Percentiles rank a stretch among this genome's conserved stretches.
These are phyloP conservation scores for Psilocybe cubensis DNA, from an alignment of 768 basidiomycete genomes.

Conservation along the genomic window DNA sequence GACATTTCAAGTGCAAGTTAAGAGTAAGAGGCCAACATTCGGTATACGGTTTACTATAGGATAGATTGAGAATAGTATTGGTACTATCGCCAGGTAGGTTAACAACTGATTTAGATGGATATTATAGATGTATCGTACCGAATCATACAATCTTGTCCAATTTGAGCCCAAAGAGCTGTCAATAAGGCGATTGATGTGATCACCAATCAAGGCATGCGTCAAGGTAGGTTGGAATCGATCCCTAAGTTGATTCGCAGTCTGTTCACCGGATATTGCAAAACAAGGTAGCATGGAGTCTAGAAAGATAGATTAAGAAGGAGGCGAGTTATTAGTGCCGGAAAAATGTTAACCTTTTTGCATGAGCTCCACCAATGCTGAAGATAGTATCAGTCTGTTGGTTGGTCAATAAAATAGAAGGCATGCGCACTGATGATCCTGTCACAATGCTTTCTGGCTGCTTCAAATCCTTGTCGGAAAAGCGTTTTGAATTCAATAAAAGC, in stretches of 20 bases:
- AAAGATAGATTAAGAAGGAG: background rate
- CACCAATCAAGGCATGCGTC: slow-evolving; percentile 82
- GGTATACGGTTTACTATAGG: slow-evolving; percentile 38
- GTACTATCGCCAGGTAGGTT: slow-evolving; percentile 51
- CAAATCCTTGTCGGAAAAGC: slow-evolving; percentile 92
- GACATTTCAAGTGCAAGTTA: no score
- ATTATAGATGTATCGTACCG: slow-evolving; percentile 49
- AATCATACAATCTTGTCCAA: slow-evolving; percentile 97
- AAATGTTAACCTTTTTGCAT: slow-evolving; percentile 89
- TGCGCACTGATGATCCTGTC: slow-evolving; percentile 94
- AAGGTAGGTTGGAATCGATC: slow-evolving; percentile 94
- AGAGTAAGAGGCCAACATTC: no score
- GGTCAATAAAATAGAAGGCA: slow-evolving; percentile 14
- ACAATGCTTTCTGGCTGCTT: slow-evolving; percentile 92
- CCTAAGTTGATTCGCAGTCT: slow-evolving; percentile 84
- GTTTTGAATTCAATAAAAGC: slow-evolving; percentile 84
- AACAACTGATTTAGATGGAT: background rate
- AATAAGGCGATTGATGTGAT: slow-evolving; percentile 89
- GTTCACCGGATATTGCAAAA: slow-evolving; percentile 88
- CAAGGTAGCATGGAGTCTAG: slow-evolving; percentile 89
- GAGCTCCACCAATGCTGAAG: slow-evolving; percentile 77
- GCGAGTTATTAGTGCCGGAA: background rate
- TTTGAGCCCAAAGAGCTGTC: slow-evolving; percentile 89
- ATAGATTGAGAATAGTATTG: slow-evolving; percentile 96
- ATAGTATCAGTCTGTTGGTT: slow-evolving; percentile 1